These are phyloP conservation scores for Auriscalpium microsporum DNA, from an alignment of 768 basidiomycete species.

Conservation along the genomic window DNA sequence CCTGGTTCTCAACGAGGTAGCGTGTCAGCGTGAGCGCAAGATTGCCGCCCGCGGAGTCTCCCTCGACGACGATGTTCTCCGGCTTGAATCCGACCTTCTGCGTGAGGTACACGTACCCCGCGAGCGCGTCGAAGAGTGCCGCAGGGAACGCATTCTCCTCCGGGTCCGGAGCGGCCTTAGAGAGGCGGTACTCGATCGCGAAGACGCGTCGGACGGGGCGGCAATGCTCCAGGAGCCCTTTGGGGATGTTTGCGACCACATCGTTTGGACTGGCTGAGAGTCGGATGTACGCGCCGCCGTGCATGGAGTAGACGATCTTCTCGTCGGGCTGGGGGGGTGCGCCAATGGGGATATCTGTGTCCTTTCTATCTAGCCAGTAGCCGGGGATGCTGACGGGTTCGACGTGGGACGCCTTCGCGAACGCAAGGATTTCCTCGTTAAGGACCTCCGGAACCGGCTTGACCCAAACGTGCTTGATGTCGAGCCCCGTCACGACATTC, in stretches of 20 bases:
- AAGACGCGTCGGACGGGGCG: constrained; percentile 41
- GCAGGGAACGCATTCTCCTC: constrained; percentile 11
- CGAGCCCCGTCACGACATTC: constrained; percentile 4
- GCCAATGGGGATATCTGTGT: constrained; percentile 13
- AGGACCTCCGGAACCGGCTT: constrained; percentile 11
- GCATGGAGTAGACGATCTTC: constrained; percentile 53
- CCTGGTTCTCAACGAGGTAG: constrained; percentile 10
- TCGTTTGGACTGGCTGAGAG: constrained; percentile 52
- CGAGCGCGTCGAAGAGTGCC: constrained; percentile 12
- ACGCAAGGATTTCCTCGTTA: constrained; percentile 6
- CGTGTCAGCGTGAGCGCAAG: constrained; percentile 13
- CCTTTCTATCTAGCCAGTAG: constrained; percentile 11
- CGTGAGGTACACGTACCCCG: constrained; percentile 11
- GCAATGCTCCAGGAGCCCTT: constrained; percentile 13
- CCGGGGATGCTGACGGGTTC: constrained; percentile 7
- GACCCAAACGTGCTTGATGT: constrained; percentile 14
- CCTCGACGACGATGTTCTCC: constrained; percentile 9
- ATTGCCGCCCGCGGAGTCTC: constrained; percentile 17
- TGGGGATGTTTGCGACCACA: constrained; percentile 30
- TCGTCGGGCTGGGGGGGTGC: constrained; percentile 38
- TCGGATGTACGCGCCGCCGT: constrained; percentile 51
- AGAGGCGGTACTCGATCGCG: constrained; percentile 38
- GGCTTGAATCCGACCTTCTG: constrained; percentile 9
- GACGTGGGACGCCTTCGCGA: constrained; percentile 3
- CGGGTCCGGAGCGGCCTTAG: constrained; percentile 8